Percentiles rank a stretch among this genome's conserved stretches.
These are phyloP conservation scores for Scedosporium dehoogii DNA, from an alignment of 2,329 filamentous ascomycete species.

Conservation along the genomic window DNA sequence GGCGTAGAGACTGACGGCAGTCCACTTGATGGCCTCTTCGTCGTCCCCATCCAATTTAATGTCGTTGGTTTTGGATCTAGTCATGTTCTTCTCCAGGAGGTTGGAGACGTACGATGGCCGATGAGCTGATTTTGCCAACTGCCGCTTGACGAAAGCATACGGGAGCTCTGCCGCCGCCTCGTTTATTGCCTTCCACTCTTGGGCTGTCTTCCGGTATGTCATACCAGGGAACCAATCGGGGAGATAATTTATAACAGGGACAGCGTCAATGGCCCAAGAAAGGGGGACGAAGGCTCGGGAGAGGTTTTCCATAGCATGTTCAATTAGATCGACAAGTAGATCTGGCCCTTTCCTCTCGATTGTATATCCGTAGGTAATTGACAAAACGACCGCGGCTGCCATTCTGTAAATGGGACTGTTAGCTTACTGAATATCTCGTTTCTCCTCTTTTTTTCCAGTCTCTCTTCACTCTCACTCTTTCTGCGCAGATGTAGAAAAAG, in stretches of 20 bases:
- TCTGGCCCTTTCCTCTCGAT: neutral
- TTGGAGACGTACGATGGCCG: neutral
- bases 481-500: neutral
- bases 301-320: neutral
- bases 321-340: neutral
- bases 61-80: neutral
- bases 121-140: neutral
- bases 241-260: conserved; percentile 11
- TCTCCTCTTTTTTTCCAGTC: no score
- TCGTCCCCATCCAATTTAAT: neutral
- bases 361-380: neutral
- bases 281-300: neutral
- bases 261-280: conserved; percentile 2
- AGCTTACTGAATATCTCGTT: neutral
- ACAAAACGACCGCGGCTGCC: neutral
- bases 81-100: neutral
- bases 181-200: neutral
- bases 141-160: neutral
- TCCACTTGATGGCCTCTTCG: neutral
- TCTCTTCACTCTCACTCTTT: neutral
- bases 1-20: neutral
- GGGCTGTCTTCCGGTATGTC: conserved; percentile 11
- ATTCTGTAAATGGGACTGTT: neutral
- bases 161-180: neutral
- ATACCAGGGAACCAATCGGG: conserved; percentile 12